These are phyloP conservation scores for Kodamaea fukazawae DNA, from an alignment of 805 yeast genomes.

Conservation along the genomic window DNA sequence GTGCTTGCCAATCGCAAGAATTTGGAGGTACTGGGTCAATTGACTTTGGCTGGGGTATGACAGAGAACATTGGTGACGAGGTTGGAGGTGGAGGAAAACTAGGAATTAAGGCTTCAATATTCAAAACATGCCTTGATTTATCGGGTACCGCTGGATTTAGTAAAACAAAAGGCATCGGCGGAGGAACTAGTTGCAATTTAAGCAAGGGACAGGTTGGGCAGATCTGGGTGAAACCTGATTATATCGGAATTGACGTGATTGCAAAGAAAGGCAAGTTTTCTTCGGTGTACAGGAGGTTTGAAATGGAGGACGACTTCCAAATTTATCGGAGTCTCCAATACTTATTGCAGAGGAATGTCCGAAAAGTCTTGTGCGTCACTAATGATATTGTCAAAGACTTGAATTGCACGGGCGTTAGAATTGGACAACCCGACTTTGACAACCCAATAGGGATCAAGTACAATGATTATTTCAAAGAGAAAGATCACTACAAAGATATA, in stretches of 20 bases:
- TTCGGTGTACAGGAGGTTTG: slow-evolving; percentile 9
- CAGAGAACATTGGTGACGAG: not conserved
- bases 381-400: slow-evolving; percentile 19
- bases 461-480: not conserved
- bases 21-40: slow-evolving; percentile 11
- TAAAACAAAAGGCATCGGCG: slow-evolving; percentile 9
- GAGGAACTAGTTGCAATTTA: slow-evolving; percentile 15
- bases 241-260: slow-evolving; percentile 11
- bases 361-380: slow-evolving; percentile 21
- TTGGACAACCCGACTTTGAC: slow-evolving; percentile 21
- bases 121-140: not conserved
- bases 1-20: slow-evolving; percentile 13
- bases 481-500: too few relatives aligned
- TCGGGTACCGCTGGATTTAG: slow-evolving; percentile 1
- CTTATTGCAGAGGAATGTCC: slow-evolving; percentile 11
- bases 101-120: too few relatives aligned
- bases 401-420: slow-evolving; percentile 15
- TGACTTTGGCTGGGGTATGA: slow-evolving; percentile 4
- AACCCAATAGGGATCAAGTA: slow-evolving; percentile 19
- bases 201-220: slow-evolving; percentile 19
- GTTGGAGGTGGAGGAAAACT: not conserved
- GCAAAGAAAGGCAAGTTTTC: slow-evolving; percentile 11
- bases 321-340: slow-evolving; percentile 12
- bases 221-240: slow-evolving; percentile 18
- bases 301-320: slow-evolving; percentile 9